A percentile compares a stretch with the other conserved stretches of the same genome.
These are phyloP conservation scores for Eurotiales sp. DNA, from an alignment of 2,329 filamentous ascomycete species.

Conservation along the genomic window DNA sequence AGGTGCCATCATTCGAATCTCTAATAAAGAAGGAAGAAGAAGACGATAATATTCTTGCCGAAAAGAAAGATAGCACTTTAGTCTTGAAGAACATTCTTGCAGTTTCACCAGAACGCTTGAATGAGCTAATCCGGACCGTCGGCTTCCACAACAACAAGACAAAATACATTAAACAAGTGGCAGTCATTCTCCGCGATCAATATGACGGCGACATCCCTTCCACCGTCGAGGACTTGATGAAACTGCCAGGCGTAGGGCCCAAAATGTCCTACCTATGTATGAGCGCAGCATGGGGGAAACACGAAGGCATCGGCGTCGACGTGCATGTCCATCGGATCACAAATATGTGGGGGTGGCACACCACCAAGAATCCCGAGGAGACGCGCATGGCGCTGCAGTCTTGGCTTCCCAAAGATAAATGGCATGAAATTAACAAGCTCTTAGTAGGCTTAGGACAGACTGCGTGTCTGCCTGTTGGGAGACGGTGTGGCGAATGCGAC, in stretches of 20 bases:
- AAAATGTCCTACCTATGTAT: constrained; percentile 94
- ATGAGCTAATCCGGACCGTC: constrained; percentile 75
- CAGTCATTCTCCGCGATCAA: constrained; percentile 66
- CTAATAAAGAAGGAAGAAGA: constrained; percentile 11
- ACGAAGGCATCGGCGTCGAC: constrained; percentile 83
- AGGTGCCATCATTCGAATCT: not conserved
- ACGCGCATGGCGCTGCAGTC: constrained; percentile 70
- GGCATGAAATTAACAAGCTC: constrained; percentile 89
- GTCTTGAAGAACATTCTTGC: constrained; percentile 74
- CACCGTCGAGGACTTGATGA: constrained; percentile 69
- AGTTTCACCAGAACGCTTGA: constrained; percentile 62
- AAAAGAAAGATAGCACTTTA: constrained; percentile 47
- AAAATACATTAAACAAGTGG: constrained; percentile 72
- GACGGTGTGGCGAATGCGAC: constrained; percentile 81
- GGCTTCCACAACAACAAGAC: constrained; percentile 97
- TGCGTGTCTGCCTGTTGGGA: constrained; percentile 74
- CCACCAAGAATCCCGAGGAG: constrained; percentile 75
- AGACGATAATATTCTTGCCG: constrained; percentile 13
- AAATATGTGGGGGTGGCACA: constrained; percentile 90
- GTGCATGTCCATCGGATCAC: constrained; percentile 94
- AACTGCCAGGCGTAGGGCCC: constrained; percentile 81
- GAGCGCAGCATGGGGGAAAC: constrained; percentile 66
- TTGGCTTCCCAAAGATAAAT: constrained; percentile 80
- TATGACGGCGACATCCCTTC: constrained; percentile 75
- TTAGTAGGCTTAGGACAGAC: constrained; percentile 86